Conservation (phyloP, 805 yeast species). For the Tetrapisispora phaffii region DNA sequence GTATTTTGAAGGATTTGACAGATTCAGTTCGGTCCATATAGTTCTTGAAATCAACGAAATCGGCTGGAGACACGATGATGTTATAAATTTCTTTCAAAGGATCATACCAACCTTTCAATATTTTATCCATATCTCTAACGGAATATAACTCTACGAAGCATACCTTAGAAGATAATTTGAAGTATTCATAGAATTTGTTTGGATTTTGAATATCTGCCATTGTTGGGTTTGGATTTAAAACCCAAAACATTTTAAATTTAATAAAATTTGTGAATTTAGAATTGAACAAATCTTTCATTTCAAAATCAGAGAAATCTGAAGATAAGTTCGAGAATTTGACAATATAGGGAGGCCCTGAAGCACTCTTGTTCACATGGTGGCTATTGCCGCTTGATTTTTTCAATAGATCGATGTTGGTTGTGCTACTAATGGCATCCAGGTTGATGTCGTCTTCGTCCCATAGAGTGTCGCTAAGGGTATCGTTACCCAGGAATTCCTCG, state of each 20-base stretch:
- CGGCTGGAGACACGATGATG: slow-evolving; percentile 30
- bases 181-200: slow-evolving; percentile 46
- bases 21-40: slow-evolving; percentile 23
- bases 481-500: slow-evolving; percentile 37
- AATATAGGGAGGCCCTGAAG: slow-evolving; percentile 51
- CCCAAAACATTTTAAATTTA: slow-evolving; percentile 55
- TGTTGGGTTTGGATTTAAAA: slow-evolving; percentile 50
- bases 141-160: slow-evolving; percentile 41
- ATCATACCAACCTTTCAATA: slow-evolving; percentile 23
- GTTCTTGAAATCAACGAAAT: slow-evolving; percentile 32
- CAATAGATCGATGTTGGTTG: slow-evolving; percentile 24
- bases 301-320: slow-evolving; percentile 38
- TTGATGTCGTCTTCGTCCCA: slow-evolving; percentile 30
- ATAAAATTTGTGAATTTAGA: slow-evolving; percentile 50
- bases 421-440: slow-evolving; percentile 26
- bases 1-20: slow-evolving; percentile 22
- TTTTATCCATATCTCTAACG: slow-evolving; percentile 29
- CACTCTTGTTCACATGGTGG: background rate
- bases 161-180: slow-evolving; percentile 43
- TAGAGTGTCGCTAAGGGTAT: slow-evolving; percentile 30
- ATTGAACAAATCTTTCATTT: slow-evolving; percentile 48
- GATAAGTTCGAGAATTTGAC: slow-evolving; percentile 56
- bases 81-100: slow-evolving; percentile 31
- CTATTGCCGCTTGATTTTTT: slow-evolving; percentile 8
- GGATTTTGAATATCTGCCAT: slow-evolving; percentile 47